Evolutionary conservation across 805 yeast genomes (phyloP), one percentile per base, ranked within the genome.

Genomic region (Suhomyces pyralidae): DNA sequence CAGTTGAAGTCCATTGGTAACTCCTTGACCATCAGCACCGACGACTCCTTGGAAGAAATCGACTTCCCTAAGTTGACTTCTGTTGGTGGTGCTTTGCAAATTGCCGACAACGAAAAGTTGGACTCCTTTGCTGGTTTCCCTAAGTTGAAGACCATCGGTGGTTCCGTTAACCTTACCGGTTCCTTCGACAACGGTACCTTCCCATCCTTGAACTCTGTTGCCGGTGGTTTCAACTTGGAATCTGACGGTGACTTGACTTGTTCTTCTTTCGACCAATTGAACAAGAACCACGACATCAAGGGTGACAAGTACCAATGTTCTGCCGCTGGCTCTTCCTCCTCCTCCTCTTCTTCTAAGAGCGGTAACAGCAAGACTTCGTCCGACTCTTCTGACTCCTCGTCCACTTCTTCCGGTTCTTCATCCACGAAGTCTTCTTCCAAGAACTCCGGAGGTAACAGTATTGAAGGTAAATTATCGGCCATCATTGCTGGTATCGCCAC

Each of bases 11-110:
- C 74, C 34, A 80, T 93, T 65, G 97, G 97, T 70, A 90, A 87
- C 65, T 84, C 96, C 60, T 81, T 94, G 64, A 74, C 92, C 59
- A 74, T 94, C 65, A 76, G 76, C 69, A 78, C 85, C 61, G 94
- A 94, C 82, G 80, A 81, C 57, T 81, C 87, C 51, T 83, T 94
- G 71, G 81, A 82, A 63, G 80, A 77, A 62, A 61, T 88, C 55
- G 83, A 85, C 60, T 86, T 90, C 80, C 77, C 88, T 49, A 71
- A 80, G 68, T 83, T 94, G 74, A 78, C 84, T 56, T 59, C 81
- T 48, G 78, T 94, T 65, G 96, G 93, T 71, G 98, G 99, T 82
- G 99, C 97, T 74, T 88, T 94, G 73, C 85, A 82, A 64, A 78
- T 94, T 68, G 83, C 88, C 58, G 90, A 91, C 84, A 94, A 94